Evolutionary conservation across 352 stramenopile species (phyloP).

Genomic region (Phytophthora vignae): DNA sequence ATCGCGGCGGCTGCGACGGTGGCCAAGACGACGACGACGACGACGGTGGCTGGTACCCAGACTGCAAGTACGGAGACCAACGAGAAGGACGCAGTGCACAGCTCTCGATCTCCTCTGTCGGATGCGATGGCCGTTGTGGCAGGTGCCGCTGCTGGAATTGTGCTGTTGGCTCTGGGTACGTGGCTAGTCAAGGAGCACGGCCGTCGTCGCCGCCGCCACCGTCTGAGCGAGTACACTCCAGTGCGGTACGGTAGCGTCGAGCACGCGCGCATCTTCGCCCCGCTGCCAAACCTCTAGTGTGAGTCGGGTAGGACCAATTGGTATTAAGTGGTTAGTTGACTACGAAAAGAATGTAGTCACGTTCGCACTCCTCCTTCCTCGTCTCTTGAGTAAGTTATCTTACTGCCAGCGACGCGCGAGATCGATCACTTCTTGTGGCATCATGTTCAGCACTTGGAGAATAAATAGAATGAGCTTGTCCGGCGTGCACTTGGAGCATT

Average conservation of each 20-base stretch:
- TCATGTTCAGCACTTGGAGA: too few species aligned
- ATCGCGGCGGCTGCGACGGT: conserved; percentile 12
- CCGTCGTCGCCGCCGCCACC: conserved; percentile 37
- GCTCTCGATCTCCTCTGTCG: conserved; percentile 13
- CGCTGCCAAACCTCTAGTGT: conserved; percentile 23
- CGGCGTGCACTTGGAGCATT: too few species aligned
- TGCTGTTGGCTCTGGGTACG: conserved; percentile 33
- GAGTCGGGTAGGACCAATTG: conserved; percentile 5
- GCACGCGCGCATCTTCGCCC: conserved; percentile 35
- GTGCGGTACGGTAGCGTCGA: conserved; percentile 62
- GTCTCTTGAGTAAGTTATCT: too few species aligned
- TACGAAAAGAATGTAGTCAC: conserved; percentile 26
- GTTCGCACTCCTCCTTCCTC: not conserved
- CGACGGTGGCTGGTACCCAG: conserved; percentile 13
- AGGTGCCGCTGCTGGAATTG: conserved; percentile 16
- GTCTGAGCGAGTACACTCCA: conserved; percentile 41
- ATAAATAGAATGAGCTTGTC: too few species aligned
- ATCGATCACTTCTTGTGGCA: too few species aligned
- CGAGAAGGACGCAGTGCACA: conserved; percentile 8
- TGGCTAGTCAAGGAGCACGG: conserved; percentile 43
- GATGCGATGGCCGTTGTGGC: conserved; percentile 19
- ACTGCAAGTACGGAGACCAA: conserved; percentile 4
- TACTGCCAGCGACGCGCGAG: too few species aligned
- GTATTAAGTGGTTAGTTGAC: conserved; percentile 21
- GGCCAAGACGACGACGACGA: conserved; percentile 11